A percentile compares a stretch with the other conserved stretches of the same genome.
Evolutionary conservation across 306 rosid species (phyloP).

Genomic region (Psophocarpus tetragonolobus): DNA sequence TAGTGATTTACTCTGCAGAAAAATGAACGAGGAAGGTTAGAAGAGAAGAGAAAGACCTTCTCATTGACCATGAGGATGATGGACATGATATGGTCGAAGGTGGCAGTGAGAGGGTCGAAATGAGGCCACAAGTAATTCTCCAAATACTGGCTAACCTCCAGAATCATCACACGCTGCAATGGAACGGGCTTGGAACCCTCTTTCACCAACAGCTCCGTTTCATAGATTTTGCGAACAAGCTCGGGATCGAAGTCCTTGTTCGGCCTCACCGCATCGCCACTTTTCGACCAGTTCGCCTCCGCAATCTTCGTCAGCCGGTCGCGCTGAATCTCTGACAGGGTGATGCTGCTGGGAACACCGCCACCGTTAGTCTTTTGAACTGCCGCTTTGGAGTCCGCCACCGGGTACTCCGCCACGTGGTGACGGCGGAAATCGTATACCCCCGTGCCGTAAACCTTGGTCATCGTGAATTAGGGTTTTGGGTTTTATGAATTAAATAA

Average conservation of each 20-base stretch:
- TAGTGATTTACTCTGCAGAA: no score
- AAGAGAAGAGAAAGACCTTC: constrained; percentile 52
- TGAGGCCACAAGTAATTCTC: constrained; percentile 90
- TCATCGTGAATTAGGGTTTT: constrained; percentile 49
- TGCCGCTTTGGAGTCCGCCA: constrained; percentile 50
- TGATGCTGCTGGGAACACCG: constrained; percentile 64
- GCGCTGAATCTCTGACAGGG: constrained; percentile 84
- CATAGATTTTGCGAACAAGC: constrained; percentile 70
- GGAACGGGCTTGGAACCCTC: constrained; percentile 84
- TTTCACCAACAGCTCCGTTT: constrained; percentile 63
- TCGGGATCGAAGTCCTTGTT: constrained; percentile 64
- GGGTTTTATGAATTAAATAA: not conserved
- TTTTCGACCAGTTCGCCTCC: constrained; percentile 66
- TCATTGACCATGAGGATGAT: constrained; percentile 93
- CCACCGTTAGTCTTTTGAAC: constrained; percentile 41
- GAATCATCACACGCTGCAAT: constrained; percentile 87
- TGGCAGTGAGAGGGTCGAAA: constrained; percentile 65
- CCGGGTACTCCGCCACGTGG: constrained; percentile 90
- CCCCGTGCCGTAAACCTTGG: constrained; percentile 89
- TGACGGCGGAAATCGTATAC: constrained; percentile 87
- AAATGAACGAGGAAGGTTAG: not conserved
- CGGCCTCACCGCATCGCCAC: constrained; percentile 39
- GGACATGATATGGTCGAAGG: constrained; percentile 93
- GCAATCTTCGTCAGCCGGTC: constrained; percentile 92
- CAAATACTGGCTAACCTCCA: constrained; percentile 93